Evolutionary conservation across 2,329 filamentous ascomycete genomes (phyloP).

Genomic region (Calycina marina): DNA sequence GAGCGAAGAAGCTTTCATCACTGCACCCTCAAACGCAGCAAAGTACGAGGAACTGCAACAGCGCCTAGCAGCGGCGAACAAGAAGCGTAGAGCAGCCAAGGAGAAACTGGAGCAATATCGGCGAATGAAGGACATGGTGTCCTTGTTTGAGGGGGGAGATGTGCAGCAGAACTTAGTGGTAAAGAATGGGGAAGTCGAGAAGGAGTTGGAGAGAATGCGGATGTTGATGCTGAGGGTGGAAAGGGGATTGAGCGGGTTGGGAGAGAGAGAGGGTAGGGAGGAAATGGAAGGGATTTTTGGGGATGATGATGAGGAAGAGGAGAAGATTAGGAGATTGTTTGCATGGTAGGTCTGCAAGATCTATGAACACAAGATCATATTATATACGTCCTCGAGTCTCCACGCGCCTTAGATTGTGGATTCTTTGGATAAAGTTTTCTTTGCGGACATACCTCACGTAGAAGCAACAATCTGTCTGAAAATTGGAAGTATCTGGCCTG

Average conservation of each 20-base stretch:
- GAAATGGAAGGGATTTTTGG: constrained; percentile 14
- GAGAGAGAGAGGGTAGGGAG: constrained; percentile 6
- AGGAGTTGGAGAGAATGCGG: constrained; percentile 52
- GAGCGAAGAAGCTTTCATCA: constrained; percentile 23
- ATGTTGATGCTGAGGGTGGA: constrained; percentile 45
- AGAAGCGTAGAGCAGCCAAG: constrained; percentile 26
- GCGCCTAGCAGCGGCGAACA: constrained; percentile 34
- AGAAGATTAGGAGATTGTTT: constrained; percentile 7
- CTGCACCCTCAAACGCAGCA: constrained; percentile 27
- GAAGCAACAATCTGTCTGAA: too few species aligned
- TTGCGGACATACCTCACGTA: too few species aligned
- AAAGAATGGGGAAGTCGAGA: constrained; percentile 47
- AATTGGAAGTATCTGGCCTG: too few species aligned
- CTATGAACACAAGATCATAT: too few species aligned
- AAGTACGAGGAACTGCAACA: constrained; percentile 36
- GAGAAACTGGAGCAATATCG: constrained; percentile 32
- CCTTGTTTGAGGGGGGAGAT: constrained; percentile 31
- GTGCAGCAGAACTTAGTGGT: constrained; percentile 55
- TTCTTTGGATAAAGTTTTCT: too few species aligned
- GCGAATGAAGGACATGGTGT: constrained; percentile 34
- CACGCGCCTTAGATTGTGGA: too few species aligned
- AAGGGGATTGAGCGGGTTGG: constrained; percentile 30
- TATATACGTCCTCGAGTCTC: too few species aligned
- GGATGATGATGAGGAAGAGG: constrained; percentile 11
- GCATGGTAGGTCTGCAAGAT: too few species aligned